phyloP scores from a whole-genome alignment of 225 moss, liverwort and hornwort genomes.

The Lunularia cruciata region DNA sequence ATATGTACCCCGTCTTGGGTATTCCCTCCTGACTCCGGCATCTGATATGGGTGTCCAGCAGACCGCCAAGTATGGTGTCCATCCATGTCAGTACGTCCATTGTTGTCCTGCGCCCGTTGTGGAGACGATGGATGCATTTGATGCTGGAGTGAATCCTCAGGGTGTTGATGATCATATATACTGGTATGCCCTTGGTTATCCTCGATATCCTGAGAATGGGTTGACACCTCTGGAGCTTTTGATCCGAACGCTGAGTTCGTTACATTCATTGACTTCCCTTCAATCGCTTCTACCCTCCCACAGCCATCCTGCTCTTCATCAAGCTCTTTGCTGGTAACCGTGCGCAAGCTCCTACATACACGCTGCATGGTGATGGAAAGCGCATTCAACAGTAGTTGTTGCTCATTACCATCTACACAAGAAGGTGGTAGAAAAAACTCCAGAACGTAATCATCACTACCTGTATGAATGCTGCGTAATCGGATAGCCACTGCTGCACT shows the following conservation, averaged over 20 bases:
- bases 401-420: slow-evolving; percentile 73
- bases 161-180: slow-evolving; percentile 14
- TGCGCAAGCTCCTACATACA: slow-evolving; percentile 88
- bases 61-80: slow-evolving; percentile 31
- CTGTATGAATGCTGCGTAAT: slow-evolving; percentile 87
- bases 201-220: background rate
- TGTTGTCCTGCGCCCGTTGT: slow-evolving; percentile 22
- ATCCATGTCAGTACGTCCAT: slow-evolving; percentile 20
- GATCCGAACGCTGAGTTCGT: slow-evolving; percentile 7
- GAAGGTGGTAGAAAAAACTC: slow-evolving; percentile 90
- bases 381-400: slow-evolving; percentile 75
- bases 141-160: slow-evolving; percentile 33
- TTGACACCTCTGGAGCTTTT: slow-evolving; percentile 8
- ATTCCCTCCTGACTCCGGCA: slow-evolving; percentile 15
- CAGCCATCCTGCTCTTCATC: slow-evolving; percentile 69
- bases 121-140: slow-evolving; percentile 27
- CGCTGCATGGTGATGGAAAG: slow-evolving; percentile 95
- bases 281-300: slow-evolving; percentile 28
- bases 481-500: slow-evolving; percentile 92
- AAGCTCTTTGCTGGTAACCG: slow-evolving; percentile 82
- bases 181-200: slow-evolving; percentile 13
- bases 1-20: slow-evolving; percentile 55
- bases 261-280: slow-evolving; percentile 21
- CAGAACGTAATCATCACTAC: slow-evolving; percentile 86
- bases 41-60: slow-evolving; percentile 40